Evolutionary conservation across 768 basidiomycete genomes (phyloP), one percentile per base, ranked within the genome.

Genomic region (Xerocomellus amylosporus): DNA sequence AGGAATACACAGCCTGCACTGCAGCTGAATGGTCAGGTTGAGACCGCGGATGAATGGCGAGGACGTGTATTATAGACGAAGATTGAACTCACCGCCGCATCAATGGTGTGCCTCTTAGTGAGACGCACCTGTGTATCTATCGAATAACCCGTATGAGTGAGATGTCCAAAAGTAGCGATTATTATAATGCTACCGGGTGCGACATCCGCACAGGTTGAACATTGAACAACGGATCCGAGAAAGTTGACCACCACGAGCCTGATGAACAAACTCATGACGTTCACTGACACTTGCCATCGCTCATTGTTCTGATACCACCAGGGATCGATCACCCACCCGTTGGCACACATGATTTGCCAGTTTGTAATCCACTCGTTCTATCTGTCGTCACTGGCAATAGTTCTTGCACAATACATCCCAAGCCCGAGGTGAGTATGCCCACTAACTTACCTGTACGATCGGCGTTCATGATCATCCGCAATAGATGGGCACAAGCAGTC

Each of bases 401-500:
- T 37, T 10, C 13, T 61, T 41, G 63, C 69, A 14, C 63, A 60
- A 43, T 67, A 69, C 40, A 46, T 43, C 20, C 71, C 69, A 38
- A 45, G 53, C 13, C 55, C 69, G 31, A 71, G 69, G 69, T 50
- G 54, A 53, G 63, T 31, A 14, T 52, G 3, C 22, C 17, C n/a
- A 19, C 24, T 2, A 7, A 6, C 20, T 30, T 8, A 9, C 30
- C 38, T 22, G 28, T n/a, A 39, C 7, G 28, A 41, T 45, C 51
- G 40, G 17, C n/a, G n/a, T n/a, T n/a, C n/a, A n/a, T 19, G 31
- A 58, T 62, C 31, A 66, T 37, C 28, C n/a, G 24, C 15, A 37
- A 20, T 41, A 94, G 93, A 76, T 96, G 93, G 93, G 93, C 86
- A 28, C 90, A 92, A 58, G 88, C 89, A 5, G 73, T 75, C 1